phyloP scores from a whole-genome alignment of 768 basidiomycete genomes.

The Leccinum fibrillosum region DNA sequence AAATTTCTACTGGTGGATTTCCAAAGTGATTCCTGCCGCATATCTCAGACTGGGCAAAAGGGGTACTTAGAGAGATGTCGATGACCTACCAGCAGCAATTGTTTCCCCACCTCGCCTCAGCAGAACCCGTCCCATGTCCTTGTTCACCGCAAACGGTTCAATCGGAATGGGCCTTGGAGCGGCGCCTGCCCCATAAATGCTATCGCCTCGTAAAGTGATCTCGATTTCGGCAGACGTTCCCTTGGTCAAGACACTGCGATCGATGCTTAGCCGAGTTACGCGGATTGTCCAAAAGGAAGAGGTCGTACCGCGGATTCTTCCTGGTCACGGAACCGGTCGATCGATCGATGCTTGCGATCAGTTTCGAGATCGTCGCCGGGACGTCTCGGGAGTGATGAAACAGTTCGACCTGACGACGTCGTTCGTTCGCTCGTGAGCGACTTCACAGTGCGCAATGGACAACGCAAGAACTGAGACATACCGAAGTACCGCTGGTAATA shows the following conservation, averaged over 20 bases:
- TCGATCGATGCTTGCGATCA: conserved; percentile 79
- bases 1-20: conserved; percentile 31
- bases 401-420: conserved; percentile 66
- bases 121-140: conserved; percentile 93
- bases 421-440: background rate
- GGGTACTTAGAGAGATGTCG: background rate
- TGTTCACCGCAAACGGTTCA: conserved; percentile 83
- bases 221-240: conserved; percentile 82
- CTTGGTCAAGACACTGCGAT: conserved; percentile 76
- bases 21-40: conserved; percentile 42
- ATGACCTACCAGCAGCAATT: conserved; percentile 74
- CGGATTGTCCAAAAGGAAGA: background rate
- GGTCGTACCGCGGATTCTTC: conserved; percentile 69
- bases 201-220: conserved; percentile 63
- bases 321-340: conserved; percentile 70
- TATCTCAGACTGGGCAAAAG: conserved; percentile 1
- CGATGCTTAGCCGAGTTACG: conserved; percentile 4
- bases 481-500: conserved; percentile 82
- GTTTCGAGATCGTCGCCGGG: conserved; percentile 81
- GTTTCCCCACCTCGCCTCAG: conserved; percentile 90
- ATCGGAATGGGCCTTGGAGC: conserved; percentile 67
- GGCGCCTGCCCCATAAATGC: conserved; percentile 44
- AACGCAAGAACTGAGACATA: conserved; percentile 32
- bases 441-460: background rate
- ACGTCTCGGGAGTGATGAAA: conserved; percentile 94